Percentiles rank a stretch among this genome's conserved stretches.
These are phyloP conservation scores for Fraxinus platypoda DNA, from an alignment of 305 asterid species.

Conservation along the genomic window DNA sequence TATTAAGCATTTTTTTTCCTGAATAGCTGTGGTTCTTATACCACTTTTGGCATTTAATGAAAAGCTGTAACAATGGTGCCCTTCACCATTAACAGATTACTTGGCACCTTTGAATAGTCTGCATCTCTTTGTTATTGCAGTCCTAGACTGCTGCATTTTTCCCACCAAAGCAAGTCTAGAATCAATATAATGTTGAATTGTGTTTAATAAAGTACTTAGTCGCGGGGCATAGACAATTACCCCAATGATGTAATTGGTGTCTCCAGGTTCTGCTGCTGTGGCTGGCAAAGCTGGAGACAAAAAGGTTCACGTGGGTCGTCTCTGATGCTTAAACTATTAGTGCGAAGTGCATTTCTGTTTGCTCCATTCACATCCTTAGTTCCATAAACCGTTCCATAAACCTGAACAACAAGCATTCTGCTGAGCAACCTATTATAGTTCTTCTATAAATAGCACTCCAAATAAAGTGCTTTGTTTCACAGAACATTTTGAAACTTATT, in stretches of 20 bases:
- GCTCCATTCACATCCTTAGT: conserved; percentile 42
- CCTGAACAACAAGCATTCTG: conserved; percentile 36
- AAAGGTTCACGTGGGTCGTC: conserved; percentile 52
- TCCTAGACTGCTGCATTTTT: conserved; percentile 50
- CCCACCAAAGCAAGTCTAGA: conserved; percentile 14
- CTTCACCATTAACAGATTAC: conserved; percentile 16
- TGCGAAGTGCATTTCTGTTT: conserved; percentile 35
- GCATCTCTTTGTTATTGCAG: conserved; percentile 35
- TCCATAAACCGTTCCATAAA: conserved; percentile 58
- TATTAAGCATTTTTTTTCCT: conserved; percentile 4
- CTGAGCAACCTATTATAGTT: conserved; percentile 10
- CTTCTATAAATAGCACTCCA: neutral
- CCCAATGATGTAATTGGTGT: conserved; percentile 41
- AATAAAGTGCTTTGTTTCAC: conserved; percentile 10
- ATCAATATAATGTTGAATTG: conserved; percentile 10
- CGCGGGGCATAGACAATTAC: conserved; percentile 32
- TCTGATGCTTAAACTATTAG: conserved; percentile 39
- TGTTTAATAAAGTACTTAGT: conserved; percentile 6
- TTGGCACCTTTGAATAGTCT: conserved; percentile 23
- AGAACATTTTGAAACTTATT: conserved; percentile 1
- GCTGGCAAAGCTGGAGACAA: conserved; percentile 78
- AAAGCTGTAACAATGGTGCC: conserved; percentile 15
- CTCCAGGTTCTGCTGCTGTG: conserved; percentile 52
- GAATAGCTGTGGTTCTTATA: conserved; percentile 13
- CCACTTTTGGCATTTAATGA: conserved; percentile 15